Conservation (phyloP, 768 basidiomycete species). For the Lactarius quietus region DNA sequence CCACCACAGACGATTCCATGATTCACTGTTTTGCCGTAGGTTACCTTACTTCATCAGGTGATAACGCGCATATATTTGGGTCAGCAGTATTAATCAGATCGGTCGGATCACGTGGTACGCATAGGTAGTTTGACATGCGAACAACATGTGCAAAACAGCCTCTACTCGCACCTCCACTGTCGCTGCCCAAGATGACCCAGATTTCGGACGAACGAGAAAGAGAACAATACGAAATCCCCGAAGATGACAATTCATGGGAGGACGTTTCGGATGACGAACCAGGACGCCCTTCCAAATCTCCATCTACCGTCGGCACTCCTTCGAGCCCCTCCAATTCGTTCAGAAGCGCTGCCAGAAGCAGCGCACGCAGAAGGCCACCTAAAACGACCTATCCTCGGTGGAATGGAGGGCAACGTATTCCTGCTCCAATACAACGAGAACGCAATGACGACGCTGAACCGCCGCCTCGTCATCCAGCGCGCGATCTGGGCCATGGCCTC, state of each 20-base stretch:
- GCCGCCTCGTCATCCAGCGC: background rate
- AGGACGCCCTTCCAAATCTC: background rate
- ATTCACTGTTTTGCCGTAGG: background rate
- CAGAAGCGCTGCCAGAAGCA: background rate
- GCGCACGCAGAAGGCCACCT: conserved; percentile 7
- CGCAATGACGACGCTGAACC: background rate
- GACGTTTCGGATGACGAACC: conserved; percentile 9
- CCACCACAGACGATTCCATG: conserved; percentile 17
- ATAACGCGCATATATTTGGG: background rate
- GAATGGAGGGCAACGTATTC: background rate
- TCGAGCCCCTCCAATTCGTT: conserved; percentile 5
- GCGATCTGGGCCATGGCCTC: background rate
- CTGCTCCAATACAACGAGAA: conserved; percentile 8
- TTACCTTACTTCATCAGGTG: background rate
- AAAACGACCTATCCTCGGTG: background rate
- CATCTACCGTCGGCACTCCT: background rate
- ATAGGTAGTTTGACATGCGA: background rate
- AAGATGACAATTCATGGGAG: conserved; percentile 14
- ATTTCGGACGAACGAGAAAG: background rate
- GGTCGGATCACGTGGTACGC: conserved; percentile 4
- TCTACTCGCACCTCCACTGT: background rate
- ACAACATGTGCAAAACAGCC: background rate
- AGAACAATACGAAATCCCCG: background rate
- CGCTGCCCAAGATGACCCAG: conserved; percentile 9
- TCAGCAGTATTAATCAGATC: background rate